phyloP scores from a whole-genome alignment of 1,139 yeast species.

The Magnusiomyces sp. region DNA sequence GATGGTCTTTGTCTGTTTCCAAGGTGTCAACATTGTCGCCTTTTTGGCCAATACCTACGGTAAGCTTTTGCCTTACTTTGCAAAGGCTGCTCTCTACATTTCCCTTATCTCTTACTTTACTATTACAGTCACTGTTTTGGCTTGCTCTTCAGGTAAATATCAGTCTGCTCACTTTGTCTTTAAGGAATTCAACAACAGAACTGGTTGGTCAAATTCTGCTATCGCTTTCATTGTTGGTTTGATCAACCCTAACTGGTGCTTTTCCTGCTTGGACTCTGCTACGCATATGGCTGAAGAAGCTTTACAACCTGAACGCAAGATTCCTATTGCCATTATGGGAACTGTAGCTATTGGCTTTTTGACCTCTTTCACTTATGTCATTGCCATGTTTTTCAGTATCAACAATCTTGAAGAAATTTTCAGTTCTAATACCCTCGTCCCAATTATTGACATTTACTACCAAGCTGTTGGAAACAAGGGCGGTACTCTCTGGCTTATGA shows the following conservation, averaged over 20 bases:
- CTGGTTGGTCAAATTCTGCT: constrained; percentile 49
- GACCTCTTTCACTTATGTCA: constrained; percentile 45
- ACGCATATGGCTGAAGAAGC: constrained; percentile 57
- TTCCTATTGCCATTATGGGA: constrained; percentile 48
- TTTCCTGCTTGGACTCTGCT: constrained; percentile 52
- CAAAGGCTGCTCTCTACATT: constrained; percentile 40
- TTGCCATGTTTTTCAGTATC: constrained; percentile 52
- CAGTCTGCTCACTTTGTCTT: constrained; percentile 44
- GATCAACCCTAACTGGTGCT: constrained; percentile 54
- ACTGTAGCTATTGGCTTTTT: constrained; percentile 51
- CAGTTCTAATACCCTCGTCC: constrained; percentile 43
- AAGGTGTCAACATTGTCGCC: constrained; percentile 27
- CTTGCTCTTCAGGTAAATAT: constrained; percentile 42
- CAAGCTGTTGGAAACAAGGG: constrained; percentile 48
- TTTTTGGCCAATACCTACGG: constrained; percentile 34
- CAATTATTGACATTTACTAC: constrained; percentile 51
- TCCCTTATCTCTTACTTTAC: constrained; percentile 42
- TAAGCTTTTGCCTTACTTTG: constrained; percentile 32
- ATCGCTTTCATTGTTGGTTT: constrained; percentile 55
- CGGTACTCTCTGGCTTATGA: constrained; percentile 50
- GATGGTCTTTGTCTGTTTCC: constrained; percentile 44
- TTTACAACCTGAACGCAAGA: constrained; percentile 40
- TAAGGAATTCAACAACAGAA: constrained; percentile 41
- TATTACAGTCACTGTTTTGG: constrained; percentile 43
- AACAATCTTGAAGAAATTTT: constrained; percentile 41